Evolutionary conservation across 352 stramenopile species (phyloP).

Genomic region (Phytophthora lateralis): DNA sequence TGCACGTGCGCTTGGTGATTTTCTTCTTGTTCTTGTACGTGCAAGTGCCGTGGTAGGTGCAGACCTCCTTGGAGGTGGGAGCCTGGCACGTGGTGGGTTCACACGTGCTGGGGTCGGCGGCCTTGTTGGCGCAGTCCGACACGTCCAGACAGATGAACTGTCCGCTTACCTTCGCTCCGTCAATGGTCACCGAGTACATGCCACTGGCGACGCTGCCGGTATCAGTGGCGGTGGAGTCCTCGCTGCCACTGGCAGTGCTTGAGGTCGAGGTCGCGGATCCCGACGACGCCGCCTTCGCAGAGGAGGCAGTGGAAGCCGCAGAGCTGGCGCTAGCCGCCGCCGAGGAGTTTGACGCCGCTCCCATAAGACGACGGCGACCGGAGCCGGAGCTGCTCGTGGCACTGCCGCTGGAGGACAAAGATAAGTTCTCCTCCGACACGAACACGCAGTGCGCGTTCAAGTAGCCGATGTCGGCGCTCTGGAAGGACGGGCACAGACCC

Average conservation of each 20-base stretch:
- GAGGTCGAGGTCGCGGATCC: constrained; percentile 20
- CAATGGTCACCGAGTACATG: constrained; percentile 64
- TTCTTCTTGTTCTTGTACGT: constrained; percentile 71
- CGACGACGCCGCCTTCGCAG: not conserved
- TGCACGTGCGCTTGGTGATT: constrained; percentile 58
- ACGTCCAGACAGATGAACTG: constrained; percentile 64
- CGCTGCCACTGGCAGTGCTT: constrained; percentile 14
- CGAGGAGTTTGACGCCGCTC: constrained; percentile 14
- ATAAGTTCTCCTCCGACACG: constrained; percentile 59
- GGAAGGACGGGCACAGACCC: constrained; percentile 81
- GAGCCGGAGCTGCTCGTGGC: constrained; percentile 24
- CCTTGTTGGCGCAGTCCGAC: constrained; percentile 65
- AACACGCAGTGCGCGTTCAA: constrained; percentile 87
- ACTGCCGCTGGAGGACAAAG: constrained; percentile 26
- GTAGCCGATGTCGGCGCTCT: constrained; percentile 71
- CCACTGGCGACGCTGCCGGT: constrained; percentile 29
- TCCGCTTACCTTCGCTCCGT: constrained; percentile 54
- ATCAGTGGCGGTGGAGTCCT: constrained; percentile 28
- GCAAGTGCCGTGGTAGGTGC: constrained; percentile 77
- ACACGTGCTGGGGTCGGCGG: constrained; percentile 49
- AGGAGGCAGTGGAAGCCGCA: constrained; percentile 11
- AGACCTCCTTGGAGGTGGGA: constrained; percentile 47
- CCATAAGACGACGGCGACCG: constrained; percentile 27
- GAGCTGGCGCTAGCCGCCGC: constrained; percentile 16
- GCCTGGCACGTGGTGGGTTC: constrained; percentile 44